Percentiles rank a stretch among this genome's conserved stretches.
Conservation (phyloP, 805 yeast species). For the Spathaspora girioi region DNA sequence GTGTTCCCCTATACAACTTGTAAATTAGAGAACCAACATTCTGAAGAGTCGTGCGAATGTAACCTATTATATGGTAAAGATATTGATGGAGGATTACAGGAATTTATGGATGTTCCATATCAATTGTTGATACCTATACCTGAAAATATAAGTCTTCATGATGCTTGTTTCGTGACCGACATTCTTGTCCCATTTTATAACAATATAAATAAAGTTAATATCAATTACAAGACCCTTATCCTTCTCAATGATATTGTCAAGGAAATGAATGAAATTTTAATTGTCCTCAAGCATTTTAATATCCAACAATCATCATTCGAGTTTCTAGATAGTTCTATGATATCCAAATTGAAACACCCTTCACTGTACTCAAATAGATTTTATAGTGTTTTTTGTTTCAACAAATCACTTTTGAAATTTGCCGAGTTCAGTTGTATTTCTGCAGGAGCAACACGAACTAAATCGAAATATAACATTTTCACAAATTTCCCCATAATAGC, state of each 20-base stretch:
- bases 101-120: conserved; percentile 27
- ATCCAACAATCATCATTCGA: conserved; percentile 11
- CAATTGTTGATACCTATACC: conserved; percentile 26
- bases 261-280: conserved; percentile 36
- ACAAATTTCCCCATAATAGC: conserved; percentile 14
- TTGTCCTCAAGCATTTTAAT: conserved; percentile 27
- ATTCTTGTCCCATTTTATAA: conserved; percentile 32
- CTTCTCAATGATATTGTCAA: conserved; percentile 23
- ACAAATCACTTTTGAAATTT: conserved; percentile 13
- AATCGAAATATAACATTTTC: conserved; percentile 19
- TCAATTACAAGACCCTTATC: conserved; percentile 16
- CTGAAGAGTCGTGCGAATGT: conserved; percentile 13
- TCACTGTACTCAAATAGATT: conserved; percentile 1
- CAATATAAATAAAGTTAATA: conserved; percentile 1
- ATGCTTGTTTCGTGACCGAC: conserved; percentile 31
- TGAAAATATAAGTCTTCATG: conserved; percentile 29
- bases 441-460: conserved; percentile 26
- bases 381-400: conserved; percentile 15
- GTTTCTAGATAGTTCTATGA: conserved; percentile 12
- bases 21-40: conserved; percentile 16
- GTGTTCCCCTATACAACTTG: conserved; percentile 35
- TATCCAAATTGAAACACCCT: conserved; percentile 4
- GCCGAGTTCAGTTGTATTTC: conserved; percentile 17
- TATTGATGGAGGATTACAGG: conserved; percentile 40
- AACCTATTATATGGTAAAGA: conserved; percentile 28